Base-by-base conservation (phyloP, 2,329 filamentous ascomycete genomes). In the Magnaporthiopsis incrustans region DNA sequence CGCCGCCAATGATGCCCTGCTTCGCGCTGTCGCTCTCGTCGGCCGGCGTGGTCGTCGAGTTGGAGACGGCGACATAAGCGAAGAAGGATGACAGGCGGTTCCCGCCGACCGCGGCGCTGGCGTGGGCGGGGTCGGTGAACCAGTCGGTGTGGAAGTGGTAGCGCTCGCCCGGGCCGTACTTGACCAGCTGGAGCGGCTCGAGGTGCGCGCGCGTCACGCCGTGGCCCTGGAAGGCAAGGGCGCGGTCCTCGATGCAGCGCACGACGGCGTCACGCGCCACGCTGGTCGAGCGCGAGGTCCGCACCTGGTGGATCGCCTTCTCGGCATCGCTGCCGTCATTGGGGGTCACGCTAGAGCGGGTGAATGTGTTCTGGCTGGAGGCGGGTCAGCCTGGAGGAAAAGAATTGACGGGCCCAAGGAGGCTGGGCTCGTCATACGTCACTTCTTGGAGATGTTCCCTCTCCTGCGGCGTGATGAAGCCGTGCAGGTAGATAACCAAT, bases 121-220 rank as follows among this genome's bases (percentile, higher is more conserved):
- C 73, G 59, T 78, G 75, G 10, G 64, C 64, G 3, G 71, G 69
- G 63, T 77, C 75, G 4, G 76, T 76, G 72, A 80, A 81, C 80
- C 81, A 82, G 72, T 82, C 81, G 4, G 78, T 81, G 72, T 82
- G 81, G 69, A 77, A 79, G 68, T 81, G 77, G 70, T 79, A 82
- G 64, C 74, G 77, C 68, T 80, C 77, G 18, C 77, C 77, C 14
- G 69, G 66, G 38, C 71, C 76, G 68, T 82, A 82, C 67, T 76
- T 77, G 63, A 81, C 79, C 4, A 82, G 76, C 69, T 82, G 80
- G 15, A 82, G 69, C 0, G 79, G 78, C 71, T 82, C 79, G 12
- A 82, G 73, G 64, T 79, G 73, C 2, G 68, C 65, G 35, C 72
- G 74, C 1, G 74, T 70, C 11, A 72, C 68, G 66, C 76, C 73